These are phyloP conservation scores for Penicillium roqueforti DNA, from an alignment of 495 filamentous ascomycete genomes.

Conservation along the genomic window DNA sequence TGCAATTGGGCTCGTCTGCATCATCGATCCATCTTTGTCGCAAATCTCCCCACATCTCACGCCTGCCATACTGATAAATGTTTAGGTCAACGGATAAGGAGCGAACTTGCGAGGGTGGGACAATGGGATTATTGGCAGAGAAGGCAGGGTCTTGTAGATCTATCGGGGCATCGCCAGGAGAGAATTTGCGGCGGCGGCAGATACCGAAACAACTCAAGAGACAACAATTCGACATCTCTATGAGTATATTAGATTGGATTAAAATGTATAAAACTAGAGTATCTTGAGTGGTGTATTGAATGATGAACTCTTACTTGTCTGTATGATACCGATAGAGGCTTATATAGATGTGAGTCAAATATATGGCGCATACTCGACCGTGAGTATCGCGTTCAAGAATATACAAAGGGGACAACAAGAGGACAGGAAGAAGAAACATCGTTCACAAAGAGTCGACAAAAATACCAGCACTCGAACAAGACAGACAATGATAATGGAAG, in stretches of 20 bases:
- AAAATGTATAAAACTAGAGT: background rate
- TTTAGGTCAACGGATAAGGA: too few relatives aligned
- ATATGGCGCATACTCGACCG: background rate
- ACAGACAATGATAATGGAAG: background rate
- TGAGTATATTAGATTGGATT: background rate
- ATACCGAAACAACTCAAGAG: background rate
- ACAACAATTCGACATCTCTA: background rate
- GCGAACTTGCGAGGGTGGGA: background rate
- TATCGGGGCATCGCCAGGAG: background rate
- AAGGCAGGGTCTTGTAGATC: background rate
- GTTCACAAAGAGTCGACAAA: background rate
- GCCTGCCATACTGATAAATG: background rate
- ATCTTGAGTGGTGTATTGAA: background rate
- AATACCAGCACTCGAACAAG: background rate
- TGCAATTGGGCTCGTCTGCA: background rate
- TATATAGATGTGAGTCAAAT: background rate
- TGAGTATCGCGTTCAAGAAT: background rate
- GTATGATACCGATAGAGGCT: background rate
- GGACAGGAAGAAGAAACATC: background rate
- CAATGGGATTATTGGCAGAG: background rate
- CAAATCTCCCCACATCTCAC: background rate
- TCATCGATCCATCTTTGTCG: background rate
- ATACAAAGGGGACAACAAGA: background rate
- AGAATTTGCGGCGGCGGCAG: background rate
- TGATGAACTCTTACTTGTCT: background rate